Conservation (phyloP, 352 stramenopile species). For the Vaucheria bursata region DNA sequence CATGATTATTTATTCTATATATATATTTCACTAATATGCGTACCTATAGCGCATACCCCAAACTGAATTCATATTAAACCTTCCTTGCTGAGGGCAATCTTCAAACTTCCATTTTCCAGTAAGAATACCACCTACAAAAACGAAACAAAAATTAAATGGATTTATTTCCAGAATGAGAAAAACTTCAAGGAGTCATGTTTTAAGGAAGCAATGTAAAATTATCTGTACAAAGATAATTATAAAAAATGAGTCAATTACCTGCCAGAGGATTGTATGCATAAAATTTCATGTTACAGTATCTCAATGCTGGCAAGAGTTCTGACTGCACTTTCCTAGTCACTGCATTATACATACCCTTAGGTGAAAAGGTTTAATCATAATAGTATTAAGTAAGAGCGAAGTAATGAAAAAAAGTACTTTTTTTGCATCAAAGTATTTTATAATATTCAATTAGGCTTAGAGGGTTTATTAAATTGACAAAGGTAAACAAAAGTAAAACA, state of each 20-base stretch:
- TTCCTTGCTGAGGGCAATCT: slow-evolving; percentile 18
- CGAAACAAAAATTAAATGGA: slow-evolving; percentile 16
- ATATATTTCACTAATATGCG: too few species aligned
- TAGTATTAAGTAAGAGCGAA: background rate
- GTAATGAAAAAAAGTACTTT: background rate
- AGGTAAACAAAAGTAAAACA: background rate
- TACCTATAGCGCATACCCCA: slow-evolving; percentile 42
- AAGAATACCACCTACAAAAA: slow-evolving; percentile 19
- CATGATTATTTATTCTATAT: too few species aligned
- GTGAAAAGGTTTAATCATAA: too few species aligned
- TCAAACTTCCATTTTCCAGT: slow-evolving; percentile 41
- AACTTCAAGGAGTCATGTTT: background rate
- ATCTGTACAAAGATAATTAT: background rate
- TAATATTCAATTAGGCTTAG: background rate
- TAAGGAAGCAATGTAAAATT: background rate
- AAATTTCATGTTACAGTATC: slow-evolving; percentile 51
- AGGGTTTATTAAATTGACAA: background rate
- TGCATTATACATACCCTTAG: slow-evolving; percentile 55
- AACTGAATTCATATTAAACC: slow-evolving; percentile 37
- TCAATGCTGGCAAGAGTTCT: slow-evolving; percentile 50
- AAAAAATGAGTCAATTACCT: slow-evolving; percentile 7
- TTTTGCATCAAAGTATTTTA: background rate
- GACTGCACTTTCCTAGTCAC: slow-evolving; percentile 52
- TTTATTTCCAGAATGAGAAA: background rate
- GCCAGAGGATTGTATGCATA: slow-evolving; percentile 55